A percentile compares a stretch with the other conserved stretches of the same genome.
These are phyloP conservation scores for Pseudomonodictys pantanalensis DNA, from an alignment of 495 filamentous ascomycete species.

Conservation along the genomic window DNA sequence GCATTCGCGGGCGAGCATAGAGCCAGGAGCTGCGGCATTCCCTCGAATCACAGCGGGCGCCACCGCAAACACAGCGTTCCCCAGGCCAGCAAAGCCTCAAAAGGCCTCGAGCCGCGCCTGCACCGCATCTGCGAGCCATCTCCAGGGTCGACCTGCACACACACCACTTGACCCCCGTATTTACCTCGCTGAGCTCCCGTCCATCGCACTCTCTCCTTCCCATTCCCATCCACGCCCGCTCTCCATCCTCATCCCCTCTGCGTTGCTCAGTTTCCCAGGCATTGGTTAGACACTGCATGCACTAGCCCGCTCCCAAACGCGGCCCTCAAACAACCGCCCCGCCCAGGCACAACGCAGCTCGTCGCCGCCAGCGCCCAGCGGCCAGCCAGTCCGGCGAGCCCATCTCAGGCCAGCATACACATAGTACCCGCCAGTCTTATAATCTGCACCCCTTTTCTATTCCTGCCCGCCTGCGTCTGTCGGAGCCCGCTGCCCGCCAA, in stretches of 20 bases:
- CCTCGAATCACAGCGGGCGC: constrained; percentile 12
- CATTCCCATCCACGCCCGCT: too few relatives aligned
- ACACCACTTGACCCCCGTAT: background rate
- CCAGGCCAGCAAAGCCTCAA: constrained; percentile 2
- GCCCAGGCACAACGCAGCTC: too few relatives aligned
- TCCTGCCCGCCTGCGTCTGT: background rate
- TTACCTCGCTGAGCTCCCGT: background rate
- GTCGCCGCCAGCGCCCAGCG: background rate
- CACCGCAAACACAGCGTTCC: background rate
- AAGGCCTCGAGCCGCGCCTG: constrained; percentile 15
- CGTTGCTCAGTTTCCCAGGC: too few relatives aligned
- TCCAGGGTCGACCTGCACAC: background rate
- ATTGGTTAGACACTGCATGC: too few relatives aligned
- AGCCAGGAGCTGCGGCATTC: background rate
- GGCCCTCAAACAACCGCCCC: too few relatives aligned
- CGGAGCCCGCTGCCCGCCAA: background rate
- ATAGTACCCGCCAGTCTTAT: constrained; percentile 19
- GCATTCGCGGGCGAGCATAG: background rate
- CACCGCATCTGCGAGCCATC: background rate
- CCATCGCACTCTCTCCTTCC: too few relatives aligned
- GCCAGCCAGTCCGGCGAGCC: background rate
- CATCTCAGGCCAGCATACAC: constrained; percentile 2
- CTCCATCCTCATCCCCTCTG: too few relatives aligned
- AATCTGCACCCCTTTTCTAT: constrained; percentile 8
- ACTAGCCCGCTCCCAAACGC: too few relatives aligned